phyloP scores from a whole-genome alignment of 176 grass and related monocot genomes.

The Stipa capillata region DNA sequence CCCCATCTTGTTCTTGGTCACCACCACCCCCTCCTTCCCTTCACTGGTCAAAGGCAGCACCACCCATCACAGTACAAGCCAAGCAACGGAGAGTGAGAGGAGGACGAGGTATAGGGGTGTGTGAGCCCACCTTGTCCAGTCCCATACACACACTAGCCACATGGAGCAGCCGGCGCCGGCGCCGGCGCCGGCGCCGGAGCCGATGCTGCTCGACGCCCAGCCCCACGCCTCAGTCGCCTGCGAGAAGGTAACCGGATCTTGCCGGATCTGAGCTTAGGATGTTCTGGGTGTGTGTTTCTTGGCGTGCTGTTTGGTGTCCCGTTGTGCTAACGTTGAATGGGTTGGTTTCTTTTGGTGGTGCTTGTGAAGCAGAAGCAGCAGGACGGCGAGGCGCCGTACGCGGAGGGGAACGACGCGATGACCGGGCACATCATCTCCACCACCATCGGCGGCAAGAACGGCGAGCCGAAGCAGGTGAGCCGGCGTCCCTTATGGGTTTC shows the following conservation, averaged over 20 bases:
- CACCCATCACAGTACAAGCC: conserved; percentile 11
- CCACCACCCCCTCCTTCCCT: background rate
- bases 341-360: background rate
- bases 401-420: conserved; percentile 48
- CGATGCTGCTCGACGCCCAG: conserved; percentile 13
- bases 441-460: conserved; percentile 74
- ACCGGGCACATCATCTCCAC: conserved; percentile 80
- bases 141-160: conserved; percentile 3
- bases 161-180: no score
- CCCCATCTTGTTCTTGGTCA: background rate
- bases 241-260: conserved; percentile 16
- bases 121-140: background rate
- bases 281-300: background rate
- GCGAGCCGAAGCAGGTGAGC: conserved; percentile 67
- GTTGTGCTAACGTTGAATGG: background rate
- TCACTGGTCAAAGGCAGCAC: conserved; percentile 11
- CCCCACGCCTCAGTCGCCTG: background rate
- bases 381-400: conserved; percentile 34
- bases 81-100: background rate
- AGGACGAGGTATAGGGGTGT: background rate
- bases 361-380: conserved; percentile 6
- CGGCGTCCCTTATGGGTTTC: background rate
- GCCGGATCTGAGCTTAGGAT: background rate
- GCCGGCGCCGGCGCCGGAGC: conserved; percentile 17
- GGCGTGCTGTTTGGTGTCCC: background rate